phyloP scores from a whole-genome alignment of 306 rosid species.

The Albizia julibrissin region DNA sequence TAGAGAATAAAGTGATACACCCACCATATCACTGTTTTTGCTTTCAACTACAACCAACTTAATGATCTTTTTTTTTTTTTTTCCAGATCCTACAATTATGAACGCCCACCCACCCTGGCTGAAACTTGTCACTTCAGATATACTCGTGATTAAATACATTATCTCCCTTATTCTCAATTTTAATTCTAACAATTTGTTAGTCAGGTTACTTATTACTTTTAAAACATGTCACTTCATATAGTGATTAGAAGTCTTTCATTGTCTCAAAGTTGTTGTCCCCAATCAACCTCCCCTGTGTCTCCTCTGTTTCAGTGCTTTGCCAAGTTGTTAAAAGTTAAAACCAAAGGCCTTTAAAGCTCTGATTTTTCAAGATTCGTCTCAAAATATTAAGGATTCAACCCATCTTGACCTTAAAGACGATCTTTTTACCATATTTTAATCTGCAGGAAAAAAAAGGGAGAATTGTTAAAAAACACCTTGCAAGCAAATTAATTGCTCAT shows the following conservation, averaged over 20 bases:
- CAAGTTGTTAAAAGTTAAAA: background rate
- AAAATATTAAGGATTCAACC: background rate
- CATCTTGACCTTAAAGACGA: background rate
- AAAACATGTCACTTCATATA: background rate
- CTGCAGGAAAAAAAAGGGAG: background rate
- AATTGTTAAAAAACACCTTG: no score
- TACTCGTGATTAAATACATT: background rate
- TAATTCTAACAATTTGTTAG: background rate
- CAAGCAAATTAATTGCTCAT: no score
- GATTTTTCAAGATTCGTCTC: background rate
- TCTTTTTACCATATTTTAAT: background rate
- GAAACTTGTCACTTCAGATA: background rate
- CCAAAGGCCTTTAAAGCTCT: background rate
- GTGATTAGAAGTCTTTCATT: background rate
- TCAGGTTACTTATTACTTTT: background rate
- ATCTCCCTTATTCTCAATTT: background rate
- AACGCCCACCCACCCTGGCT: conserved; percentile 6
- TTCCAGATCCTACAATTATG: background rate
- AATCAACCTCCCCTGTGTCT: background rate
- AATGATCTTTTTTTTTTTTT: background rate
- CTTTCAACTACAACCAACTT: background rate
- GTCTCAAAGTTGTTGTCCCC: background rate
- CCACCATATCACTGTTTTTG: background rate
- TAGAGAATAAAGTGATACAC: background rate
- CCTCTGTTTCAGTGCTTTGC: background rate